phyloP scores from a whole-genome alignment of 1,284 basidiomycete species.

The Fomitopsis pinicola region DNA sequence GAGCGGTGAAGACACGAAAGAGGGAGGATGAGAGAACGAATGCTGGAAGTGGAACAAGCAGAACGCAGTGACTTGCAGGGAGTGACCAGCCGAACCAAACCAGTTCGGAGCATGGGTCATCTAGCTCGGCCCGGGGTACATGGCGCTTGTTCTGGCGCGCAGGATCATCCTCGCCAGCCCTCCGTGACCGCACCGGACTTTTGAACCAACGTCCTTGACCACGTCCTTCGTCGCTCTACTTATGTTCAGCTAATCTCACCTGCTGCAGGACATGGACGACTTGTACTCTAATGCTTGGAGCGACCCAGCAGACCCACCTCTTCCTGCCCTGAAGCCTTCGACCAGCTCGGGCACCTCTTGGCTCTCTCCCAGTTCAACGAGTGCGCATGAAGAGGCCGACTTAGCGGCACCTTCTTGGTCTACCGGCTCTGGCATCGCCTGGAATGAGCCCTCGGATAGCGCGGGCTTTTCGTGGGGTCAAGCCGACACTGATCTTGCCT shows the following conservation, averaged over 20 bases:
- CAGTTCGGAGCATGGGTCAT: neutral
- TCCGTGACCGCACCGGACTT: no score
- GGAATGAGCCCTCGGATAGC: constrained; percentile 42
- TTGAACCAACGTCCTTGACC: neutral
- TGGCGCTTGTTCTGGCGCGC: no score
- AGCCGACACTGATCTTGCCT: constrained; percentile 22
- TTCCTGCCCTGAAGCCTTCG: constrained; percentile 7
- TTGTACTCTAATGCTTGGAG: constrained; percentile 67
- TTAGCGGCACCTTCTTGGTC: constrained; percentile 52
- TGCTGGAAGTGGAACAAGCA: neutral
- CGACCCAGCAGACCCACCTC: constrained; percentile 34
- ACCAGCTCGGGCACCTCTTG: constrained; percentile 20
- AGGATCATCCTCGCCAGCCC: no score
- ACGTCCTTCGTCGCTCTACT: neutral
- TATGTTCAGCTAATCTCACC: neutral
- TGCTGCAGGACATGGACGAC: constrained; percentile 46
- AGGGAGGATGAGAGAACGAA: neutral
- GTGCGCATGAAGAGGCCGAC: constrained; percentile 42
- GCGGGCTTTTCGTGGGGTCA: constrained; percentile 27
- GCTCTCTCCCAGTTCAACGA: constrained; percentile 19
- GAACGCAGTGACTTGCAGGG: neutral
- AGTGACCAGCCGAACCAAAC: neutral
- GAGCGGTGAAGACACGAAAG: neutral
- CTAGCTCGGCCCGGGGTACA: neutral
- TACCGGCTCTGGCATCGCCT: constrained; percentile 37